phyloP scores from a whole-genome alignment of 208 protist genomes.

The Wallacemonas sp. region DNA sequence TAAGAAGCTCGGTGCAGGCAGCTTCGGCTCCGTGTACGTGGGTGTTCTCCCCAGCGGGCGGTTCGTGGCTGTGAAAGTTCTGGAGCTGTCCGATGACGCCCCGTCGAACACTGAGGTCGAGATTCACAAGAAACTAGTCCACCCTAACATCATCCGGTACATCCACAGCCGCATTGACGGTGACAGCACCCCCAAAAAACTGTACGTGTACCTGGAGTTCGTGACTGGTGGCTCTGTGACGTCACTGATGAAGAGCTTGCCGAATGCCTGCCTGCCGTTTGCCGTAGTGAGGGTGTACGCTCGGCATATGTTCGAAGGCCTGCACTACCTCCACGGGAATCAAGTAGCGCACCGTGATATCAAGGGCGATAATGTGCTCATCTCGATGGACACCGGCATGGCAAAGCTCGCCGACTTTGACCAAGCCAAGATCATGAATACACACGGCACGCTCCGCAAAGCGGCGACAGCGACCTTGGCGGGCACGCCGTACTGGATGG shows the following conservation, averaged over 20 bases:
- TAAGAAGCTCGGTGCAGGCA: conserved; percentile 89
- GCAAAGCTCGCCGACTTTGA: conserved; percentile 99
- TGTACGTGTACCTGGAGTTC: conserved; percentile 93
- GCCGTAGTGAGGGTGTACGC: conserved; percentile 83
- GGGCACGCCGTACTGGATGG: conserved; percentile 92
- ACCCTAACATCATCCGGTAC: conserved; percentile 93
- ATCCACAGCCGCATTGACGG: conserved; percentile 78
- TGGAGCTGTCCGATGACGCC: conserved; percentile 83
- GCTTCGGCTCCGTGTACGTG: conserved; percentile 88
- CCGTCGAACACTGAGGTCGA: conserved; percentile 87
- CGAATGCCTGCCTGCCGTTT: conserved; percentile 69
- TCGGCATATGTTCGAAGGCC: conserved; percentile 85
- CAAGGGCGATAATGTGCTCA: conserved; percentile 92
- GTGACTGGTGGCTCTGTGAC: conserved; percentile 91
- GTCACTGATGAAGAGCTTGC: conserved; percentile 87
- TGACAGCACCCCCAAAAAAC: conserved; percentile 79
- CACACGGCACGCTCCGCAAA: conserved; percentile 78
- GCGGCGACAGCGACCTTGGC: conserved; percentile 86
- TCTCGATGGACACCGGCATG: conserved; percentile 91
- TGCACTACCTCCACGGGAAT: conserved; percentile 88
- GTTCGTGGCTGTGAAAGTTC: conserved; percentile 90
- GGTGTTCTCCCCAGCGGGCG: conserved; percentile 84
- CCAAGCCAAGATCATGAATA: conserved; percentile 94
- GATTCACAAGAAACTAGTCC: conserved; percentile 87
- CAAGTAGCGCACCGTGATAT: conserved; percentile 91